phyloP scores from a whole-genome alignment of 305 asterid species.

The Coffea humblotiana region DNA sequence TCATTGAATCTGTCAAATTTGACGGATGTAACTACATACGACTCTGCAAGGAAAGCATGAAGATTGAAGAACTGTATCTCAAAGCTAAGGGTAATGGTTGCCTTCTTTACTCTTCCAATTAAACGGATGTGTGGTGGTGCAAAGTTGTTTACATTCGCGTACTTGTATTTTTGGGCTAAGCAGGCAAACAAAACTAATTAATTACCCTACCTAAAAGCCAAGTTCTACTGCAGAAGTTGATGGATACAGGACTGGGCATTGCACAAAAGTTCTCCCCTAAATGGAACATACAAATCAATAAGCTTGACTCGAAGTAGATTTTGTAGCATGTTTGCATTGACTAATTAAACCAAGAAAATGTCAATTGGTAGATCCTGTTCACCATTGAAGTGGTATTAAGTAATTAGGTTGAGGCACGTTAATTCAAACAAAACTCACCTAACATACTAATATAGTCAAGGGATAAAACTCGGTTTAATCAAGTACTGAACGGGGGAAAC shows the following conservation, averaged over 20 bases:
- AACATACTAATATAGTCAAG: background rate
- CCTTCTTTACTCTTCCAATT: background rate
- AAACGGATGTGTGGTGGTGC: background rate
- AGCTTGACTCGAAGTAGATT: background rate
- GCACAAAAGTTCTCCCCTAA: background rate
- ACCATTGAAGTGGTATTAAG: background rate
- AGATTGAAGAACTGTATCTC: background rate
- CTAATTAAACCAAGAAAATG: background rate
- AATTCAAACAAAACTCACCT: slow-evolving; percentile 13
- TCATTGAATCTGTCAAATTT: background rate
- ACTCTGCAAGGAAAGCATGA: background rate
- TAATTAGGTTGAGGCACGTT: background rate
- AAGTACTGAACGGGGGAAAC: background rate
- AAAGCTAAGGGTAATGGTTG: background rate
- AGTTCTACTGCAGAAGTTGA: background rate
- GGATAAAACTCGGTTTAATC: too few species aligned
- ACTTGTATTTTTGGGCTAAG: background rate
- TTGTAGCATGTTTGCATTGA: background rate
- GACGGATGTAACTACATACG: background rate
- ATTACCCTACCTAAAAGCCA: background rate
- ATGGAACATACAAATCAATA: background rate
- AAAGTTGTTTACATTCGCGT: background rate
- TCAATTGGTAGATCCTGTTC: background rate
- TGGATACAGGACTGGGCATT: background rate
- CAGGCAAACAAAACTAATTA: background rate